Base-by-base conservation (phyloP, 2,329 filamentous ascomycete species). In the Ophiostoma himal-ulmi region DNA sequence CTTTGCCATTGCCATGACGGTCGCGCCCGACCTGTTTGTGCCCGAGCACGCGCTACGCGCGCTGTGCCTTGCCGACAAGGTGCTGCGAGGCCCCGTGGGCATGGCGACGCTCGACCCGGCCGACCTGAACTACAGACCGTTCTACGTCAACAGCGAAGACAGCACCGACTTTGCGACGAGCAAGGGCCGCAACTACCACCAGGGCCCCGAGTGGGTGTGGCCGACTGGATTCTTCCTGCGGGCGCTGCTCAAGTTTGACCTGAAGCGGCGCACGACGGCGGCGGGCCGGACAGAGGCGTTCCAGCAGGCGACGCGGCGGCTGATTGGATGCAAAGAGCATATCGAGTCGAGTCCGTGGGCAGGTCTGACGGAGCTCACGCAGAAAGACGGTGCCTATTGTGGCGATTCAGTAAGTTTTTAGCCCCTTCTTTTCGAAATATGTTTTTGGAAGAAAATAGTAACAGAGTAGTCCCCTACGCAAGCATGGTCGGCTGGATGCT, bases 201-300 rank as follows among this genome's bases (percentile, higher is more conserved):
- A 98, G 79, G 95, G 95, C 5, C 96, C 95, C 0, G 95, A 99
- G 79, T 99, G 95, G 95, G 82, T 97, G 34, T 99, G 95, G 95
- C 96, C 94, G 0, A 94, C 93, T 0, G 95, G 95, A 5, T 99
- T 93, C 83, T 99, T 97, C 84, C 84, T 97, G 30, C 89, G 96
- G 67, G 95, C 95, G 0, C 82, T 99, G 74, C 85, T 99, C 73
- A 91, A 93, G 79, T 98, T 98, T 76, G 93, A 97, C 78, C 82
- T 98, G 68, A 85, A 86, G 82, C 85, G 93, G 39, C 86, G 92
- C 67, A 84, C 85, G 73, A 80, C 79, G 2, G 78, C 81, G 5
- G 86, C 92, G 76, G 92, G 91, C 73, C 86, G 89, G 41, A 90
- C 90, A 0, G 95, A 98, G 80, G 91, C 91, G 4, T 97, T 97